Percentiles rank a stretch among this genome's conserved stretches.
These are phyloP conservation scores for Solanum medicagineum DNA, from an alignment of 257 asterid species.

Conservation along the genomic window DNA sequence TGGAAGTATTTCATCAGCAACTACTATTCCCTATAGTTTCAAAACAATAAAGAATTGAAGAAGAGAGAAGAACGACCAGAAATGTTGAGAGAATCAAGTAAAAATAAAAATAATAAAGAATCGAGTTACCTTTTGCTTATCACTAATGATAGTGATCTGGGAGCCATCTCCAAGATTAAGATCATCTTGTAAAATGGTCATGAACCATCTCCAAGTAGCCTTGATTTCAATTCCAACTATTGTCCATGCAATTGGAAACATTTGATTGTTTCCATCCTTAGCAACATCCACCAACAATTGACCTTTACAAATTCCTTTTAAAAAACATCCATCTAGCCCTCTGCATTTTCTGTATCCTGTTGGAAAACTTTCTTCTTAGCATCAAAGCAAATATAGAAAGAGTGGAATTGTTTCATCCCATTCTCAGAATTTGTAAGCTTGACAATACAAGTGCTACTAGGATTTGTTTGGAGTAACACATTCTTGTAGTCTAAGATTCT, in stretches of 20 bases:
- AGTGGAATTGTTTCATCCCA: too few relatives aligned
- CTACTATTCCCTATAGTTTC: not conserved
- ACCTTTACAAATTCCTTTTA: not conserved
- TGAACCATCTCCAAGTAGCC: not conserved
- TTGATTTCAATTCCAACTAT: not conserved
- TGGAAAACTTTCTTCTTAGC: not conserved
- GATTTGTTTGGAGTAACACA: too few relatives aligned
- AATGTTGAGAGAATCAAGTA: too few relatives aligned
- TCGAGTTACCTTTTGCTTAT: not conserved
- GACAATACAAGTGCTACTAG: too few relatives aligned
- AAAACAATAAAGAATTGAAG: too few relatives aligned
- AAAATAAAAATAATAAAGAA: too few relatives aligned
- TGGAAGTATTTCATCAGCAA: not conserved
- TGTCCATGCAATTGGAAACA: not conserved
- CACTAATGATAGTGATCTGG: not conserved
- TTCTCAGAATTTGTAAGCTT: too few relatives aligned
- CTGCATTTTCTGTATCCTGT: not conserved
- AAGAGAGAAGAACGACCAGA: too few relatives aligned
- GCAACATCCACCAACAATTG: not conserved
- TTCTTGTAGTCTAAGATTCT: too few relatives aligned
- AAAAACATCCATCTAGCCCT: not conserved
- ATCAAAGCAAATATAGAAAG: not conserved
- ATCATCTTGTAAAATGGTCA: not conserved
- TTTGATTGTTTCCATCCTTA: not conserved
- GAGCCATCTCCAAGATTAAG: not conserved